phyloP scores from a whole-genome alignment of 2,329 filamentous ascomycete genomes.

The Pseudogymnoascus sp. region DNA sequence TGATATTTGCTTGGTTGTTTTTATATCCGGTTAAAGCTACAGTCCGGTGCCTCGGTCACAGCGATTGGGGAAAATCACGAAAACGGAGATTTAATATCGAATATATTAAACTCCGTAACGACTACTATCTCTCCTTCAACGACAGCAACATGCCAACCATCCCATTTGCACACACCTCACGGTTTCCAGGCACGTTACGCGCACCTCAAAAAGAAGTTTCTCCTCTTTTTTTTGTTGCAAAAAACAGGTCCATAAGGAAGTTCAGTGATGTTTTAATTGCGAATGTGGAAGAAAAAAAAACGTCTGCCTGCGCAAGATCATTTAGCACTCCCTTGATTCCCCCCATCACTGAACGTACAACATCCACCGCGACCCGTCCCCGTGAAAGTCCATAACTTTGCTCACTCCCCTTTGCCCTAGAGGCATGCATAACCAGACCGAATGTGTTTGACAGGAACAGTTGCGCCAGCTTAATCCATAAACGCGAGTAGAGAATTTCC shows the following conservation, averaged over 20 bases:
- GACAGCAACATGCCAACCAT: background rate
- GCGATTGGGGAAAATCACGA: background rate
- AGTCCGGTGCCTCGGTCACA: background rate
- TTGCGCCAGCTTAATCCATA: slow-evolving; percentile 14
- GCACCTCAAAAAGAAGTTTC: background rate
- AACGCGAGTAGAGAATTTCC: slow-evolving; percentile 11
- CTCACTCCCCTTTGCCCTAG: slow-evolving; percentile 5
- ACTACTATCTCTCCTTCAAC: background rate
- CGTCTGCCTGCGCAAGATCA: slow-evolving; percentile 5
- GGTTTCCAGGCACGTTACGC: slow-evolving; percentile 2
- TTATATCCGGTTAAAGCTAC: background rate
- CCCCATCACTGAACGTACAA: slow-evolving; percentile 6
- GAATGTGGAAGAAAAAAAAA: slow-evolving; percentile 3
- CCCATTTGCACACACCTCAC: slow-evolving; percentile 9
- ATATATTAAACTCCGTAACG: slow-evolving; percentile 7
- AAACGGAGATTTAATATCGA: slow-evolving; percentile 1
- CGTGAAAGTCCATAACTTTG: slow-evolving; percentile 8
- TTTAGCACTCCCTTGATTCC: slow-evolving; percentile 10
- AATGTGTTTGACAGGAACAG: slow-evolving; percentile 12
- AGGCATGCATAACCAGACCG: slow-evolving; percentile 12
- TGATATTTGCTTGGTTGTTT: background rate
- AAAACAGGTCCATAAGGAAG: background rate
- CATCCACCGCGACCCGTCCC: slow-evolving; percentile 7
- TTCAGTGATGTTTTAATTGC: slow-evolving; percentile 9
- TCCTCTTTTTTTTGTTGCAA: background rate